A percentile compares a stretch with the other conserved stretches of the same genome.
Conservation (phyloP, 2,329 filamentous ascomycete species). For the Hyphodiscus sp. region DNA sequence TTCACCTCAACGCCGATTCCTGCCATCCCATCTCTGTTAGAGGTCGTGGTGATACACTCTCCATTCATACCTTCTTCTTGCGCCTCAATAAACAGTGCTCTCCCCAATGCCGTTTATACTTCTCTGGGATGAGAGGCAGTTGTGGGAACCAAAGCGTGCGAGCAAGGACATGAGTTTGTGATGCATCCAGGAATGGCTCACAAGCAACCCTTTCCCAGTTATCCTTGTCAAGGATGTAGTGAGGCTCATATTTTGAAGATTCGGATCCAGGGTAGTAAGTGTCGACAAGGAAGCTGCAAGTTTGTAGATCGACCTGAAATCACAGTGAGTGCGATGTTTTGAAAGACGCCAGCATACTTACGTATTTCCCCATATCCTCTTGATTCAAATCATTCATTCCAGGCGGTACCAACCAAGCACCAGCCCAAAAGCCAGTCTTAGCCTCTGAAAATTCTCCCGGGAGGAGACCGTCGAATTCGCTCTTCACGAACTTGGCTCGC, state of each 20-base stretch:
- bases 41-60: neutral
- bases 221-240: constrained; percentile 67
- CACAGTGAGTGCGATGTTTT: neutral
- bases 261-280: constrained; percentile 63
- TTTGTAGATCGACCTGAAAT: constrained; percentile 54
- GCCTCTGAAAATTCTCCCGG: constrained; percentile 86
- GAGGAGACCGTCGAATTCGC: constrained; percentile 80
- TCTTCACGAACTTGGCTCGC: constrained; percentile 82
- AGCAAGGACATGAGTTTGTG: constrained; percentile 64
- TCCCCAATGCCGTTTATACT: constrained; percentile 73
- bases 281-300: constrained; percentile 82
- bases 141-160: constrained; percentile 80
- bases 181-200: constrained; percentile 72
- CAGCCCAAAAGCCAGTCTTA: constrained; percentile 60
- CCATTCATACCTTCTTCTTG: constrained; percentile 28
- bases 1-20: neutral
- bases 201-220: constrained; percentile 76
- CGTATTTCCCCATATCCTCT: constrained; percentile 84
- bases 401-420: constrained; percentile 73
- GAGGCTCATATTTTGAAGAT: constrained; percentile 66
- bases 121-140: constrained; percentile 59
- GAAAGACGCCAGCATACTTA: constrained; percentile 32
- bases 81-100: constrained; percentile 76
- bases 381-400: constrained; percentile 91
- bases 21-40: neutral